Percentiles rank a stretch among this genome's conserved stretches.
phyloP scores from a whole-genome alignment of 441 rosid genomes.

The Breynia disticha region DNA sequence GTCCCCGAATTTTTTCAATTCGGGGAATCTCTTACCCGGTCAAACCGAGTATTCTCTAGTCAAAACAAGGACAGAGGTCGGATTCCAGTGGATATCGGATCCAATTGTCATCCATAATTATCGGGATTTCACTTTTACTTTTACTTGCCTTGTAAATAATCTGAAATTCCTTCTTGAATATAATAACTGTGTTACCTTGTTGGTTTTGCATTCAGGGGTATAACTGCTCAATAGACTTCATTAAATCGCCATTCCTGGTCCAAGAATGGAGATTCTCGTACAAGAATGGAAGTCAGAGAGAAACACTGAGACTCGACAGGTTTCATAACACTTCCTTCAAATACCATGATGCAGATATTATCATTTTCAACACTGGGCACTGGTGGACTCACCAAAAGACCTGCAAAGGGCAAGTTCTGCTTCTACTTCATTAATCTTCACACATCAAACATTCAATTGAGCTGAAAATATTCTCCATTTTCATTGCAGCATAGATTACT shows the following conservation, averaged over 20 bases:
- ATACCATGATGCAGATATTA: constrained; percentile 52
- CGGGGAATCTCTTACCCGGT: too few species aligned
- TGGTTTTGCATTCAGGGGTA: constrained; percentile 31
- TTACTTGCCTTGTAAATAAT: not conserved
- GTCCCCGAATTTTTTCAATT: too few species aligned
- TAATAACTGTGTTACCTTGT: not conserved
- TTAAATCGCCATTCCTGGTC: constrained; percentile 57
- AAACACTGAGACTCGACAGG: constrained; percentile 54
- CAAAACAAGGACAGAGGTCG: too few species aligned
- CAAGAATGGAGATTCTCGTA: constrained; percentile 43
- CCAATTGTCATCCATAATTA: too few species aligned
- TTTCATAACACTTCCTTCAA: constrained; percentile 37
- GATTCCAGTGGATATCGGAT: too few species aligned
- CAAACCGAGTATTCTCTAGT: too few species aligned
- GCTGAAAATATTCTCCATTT: not conserved
- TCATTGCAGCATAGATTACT: constrained; percentile 41
- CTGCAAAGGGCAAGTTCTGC: constrained; percentile 32
- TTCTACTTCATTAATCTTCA: not conserved
- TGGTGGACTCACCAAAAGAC: constrained; percentile 90
- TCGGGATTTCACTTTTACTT: not conserved
- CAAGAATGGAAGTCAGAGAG: constrained; percentile 32
- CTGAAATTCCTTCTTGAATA: not conserved
- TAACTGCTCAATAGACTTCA: constrained; percentile 57
- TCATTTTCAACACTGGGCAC: constrained; percentile 72
- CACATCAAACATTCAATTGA: not conserved